phyloP scores from a whole-genome alignment of 805 yeast species.

The Wilhelminamyces savonicus region DNA sequence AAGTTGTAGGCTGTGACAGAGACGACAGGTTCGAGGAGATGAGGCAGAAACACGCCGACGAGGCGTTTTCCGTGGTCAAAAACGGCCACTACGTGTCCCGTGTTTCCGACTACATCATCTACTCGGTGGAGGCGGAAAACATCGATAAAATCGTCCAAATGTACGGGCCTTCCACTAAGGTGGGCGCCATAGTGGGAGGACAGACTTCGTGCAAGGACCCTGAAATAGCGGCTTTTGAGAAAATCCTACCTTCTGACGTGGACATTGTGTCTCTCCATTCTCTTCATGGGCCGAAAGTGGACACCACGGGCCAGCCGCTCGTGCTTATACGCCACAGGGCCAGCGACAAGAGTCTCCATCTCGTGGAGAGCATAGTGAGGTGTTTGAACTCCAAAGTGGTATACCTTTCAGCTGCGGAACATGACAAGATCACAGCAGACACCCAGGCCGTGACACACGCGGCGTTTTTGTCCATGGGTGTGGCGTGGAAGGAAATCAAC shows the following conservation, averaged over 20 bases:
- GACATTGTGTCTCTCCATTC: constrained; percentile 87
- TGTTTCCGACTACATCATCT: constrained; percentile 72
- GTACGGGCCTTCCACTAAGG: constrained; percentile 85
- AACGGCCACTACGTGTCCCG: constrained; percentile 87
- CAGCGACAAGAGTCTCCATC: constrained; percentile 42
- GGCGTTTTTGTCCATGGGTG: constrained; percentile 94
- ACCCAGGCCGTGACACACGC: constrained; percentile 99
- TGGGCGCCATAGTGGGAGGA: constrained; percentile 93
- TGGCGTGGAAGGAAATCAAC: constrained; percentile 80
- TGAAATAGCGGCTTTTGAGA: constrained; percentile 82
- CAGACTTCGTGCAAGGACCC: constrained; percentile 94
- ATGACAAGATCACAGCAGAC: constrained; percentile 93
- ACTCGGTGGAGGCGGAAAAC: constrained; percentile 89
- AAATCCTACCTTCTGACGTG: constrained; percentile 65
- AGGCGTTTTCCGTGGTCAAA: constrained; percentile 48
- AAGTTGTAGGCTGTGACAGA: constrained; percentile 80
- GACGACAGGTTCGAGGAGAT: constrained; percentile 54
- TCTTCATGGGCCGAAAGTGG: constrained; percentile 89
- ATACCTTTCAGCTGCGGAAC: constrained; percentile 75
- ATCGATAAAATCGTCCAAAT: constrained; percentile 62
- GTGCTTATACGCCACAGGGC: constrained; percentile 79
- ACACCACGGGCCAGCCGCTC: constrained; percentile 86
- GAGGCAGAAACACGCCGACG: constrained; percentile 30
- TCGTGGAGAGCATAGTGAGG: constrained; percentile 58
- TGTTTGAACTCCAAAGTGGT: constrained; percentile 78